Base-by-base conservation (phyloP, 2,329 filamentous ascomycete species). In the Xylaria sp. region DNA sequence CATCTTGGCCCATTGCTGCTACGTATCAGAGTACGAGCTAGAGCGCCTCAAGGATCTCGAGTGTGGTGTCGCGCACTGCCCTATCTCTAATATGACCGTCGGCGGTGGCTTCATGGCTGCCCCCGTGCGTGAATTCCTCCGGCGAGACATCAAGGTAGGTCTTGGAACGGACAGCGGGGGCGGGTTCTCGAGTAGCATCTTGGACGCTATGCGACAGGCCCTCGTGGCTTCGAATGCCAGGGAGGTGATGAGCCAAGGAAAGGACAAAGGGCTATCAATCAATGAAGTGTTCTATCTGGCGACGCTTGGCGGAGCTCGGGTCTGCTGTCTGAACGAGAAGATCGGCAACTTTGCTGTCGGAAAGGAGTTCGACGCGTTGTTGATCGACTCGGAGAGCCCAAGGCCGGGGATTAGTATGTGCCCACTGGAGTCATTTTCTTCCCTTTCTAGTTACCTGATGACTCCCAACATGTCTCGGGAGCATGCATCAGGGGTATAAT, bases 1-100 rank as follows among this genome's bases (percentile, higher is more conserved):
- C 0, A 89, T 92, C 63, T 83, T 92, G 0, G 90, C 89, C 0
- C 90, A 92, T 73, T 90, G 89, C 77, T 90, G 87, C 63, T 84
- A 87, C 73, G 85, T 90, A 77, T 83, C 80, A 5, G 83, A 86
- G 2, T 80, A 85, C 33, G 89, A 92, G 74, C 82, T 86, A 53
- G 69, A 76, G 0, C 78, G 80, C 5, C 71, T 91, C 1, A 71
- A 76, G 15, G 74, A 79, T 9, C 78, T 87, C 9, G 76, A 77
- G 0, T 90, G 87, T 69, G 88, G 88, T 20, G 81, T 91, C 1
- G 87, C 88, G 0, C 89, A 91, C 72, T 91, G 89, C 65, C 89
- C 89, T 0, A 83, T 88, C 1, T 82, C 87, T 10, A 91, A 90
- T 74, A 90, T 89, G 78, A 89, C 86, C 0, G 82, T 87, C 0